phyloP scores from a whole-genome alignment of 805 yeast species.

The Metschnikowia picachoensis region DNA sequence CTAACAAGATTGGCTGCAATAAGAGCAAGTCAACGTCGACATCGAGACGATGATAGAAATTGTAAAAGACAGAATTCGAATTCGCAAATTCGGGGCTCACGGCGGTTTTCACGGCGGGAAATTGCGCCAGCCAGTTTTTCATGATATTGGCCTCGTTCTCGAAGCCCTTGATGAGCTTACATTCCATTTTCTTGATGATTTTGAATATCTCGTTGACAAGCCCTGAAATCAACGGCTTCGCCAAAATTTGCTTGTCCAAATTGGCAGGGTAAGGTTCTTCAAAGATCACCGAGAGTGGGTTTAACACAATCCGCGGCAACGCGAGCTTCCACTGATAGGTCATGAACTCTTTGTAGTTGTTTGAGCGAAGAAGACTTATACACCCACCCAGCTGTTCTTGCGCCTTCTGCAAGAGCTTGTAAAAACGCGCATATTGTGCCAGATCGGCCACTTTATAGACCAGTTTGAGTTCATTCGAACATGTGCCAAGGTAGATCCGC shows the following conservation, averaged over 20 bases:
- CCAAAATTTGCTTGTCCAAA: slow-evolving; percentile 64
- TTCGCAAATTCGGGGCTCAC: slow-evolving; percentile 21
- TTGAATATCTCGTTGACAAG: slow-evolving; percentile 69
- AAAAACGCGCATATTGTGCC: slow-evolving; percentile 16
- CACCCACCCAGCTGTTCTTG: slow-evolving; percentile 34
- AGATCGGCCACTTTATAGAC: slow-evolving; percentile 10
- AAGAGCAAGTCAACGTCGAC: slow-evolving; percentile 71
- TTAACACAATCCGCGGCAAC: slow-evolving; percentile 71
- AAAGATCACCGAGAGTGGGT: slow-evolving; percentile 69
- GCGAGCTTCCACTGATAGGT: slow-evolving; percentile 85
- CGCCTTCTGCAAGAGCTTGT: slow-evolving; percentile 31
- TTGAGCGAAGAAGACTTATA: slow-evolving; percentile 47
- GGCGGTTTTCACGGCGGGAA: slow-evolving; percentile 27
- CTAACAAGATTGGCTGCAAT: slow-evolving; percentile 81
- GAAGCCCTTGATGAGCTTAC: slow-evolving; percentile 63
- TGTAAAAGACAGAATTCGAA: slow-evolving; percentile 57
- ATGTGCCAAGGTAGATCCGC: slow-evolving; percentile 42
- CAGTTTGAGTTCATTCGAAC: slow-evolving; percentile 16
- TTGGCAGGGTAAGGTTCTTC: slow-evolving; percentile 63
- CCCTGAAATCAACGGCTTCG: slow-evolving; percentile 83
- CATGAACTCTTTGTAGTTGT: slow-evolving; percentile 53
- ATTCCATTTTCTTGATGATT: slow-evolving; percentile 73
- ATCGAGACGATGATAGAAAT: slow-evolving; percentile 49
- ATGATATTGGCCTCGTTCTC: slow-evolving; percentile 63
- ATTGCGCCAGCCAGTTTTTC: slow-evolving; percentile 47